These are phyloP conservation scores for Phaeomoniella chlamydospora DNA, from an alignment of 2,329 filamentous ascomycete genomes.

Conservation along the genomic window DNA sequence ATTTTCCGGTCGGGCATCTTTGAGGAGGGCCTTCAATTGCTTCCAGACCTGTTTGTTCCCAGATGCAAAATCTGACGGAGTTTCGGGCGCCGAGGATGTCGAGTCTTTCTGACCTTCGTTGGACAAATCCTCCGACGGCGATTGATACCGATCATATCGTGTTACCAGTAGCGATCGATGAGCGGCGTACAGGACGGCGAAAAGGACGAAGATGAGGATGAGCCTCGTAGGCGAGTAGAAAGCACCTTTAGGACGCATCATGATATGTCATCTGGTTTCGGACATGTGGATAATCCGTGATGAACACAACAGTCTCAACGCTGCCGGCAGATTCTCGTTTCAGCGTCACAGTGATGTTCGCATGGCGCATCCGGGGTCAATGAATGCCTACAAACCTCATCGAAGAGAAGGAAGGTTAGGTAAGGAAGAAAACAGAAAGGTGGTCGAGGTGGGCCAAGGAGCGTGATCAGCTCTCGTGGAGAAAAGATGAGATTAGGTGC, in stretches of 20 bases:
- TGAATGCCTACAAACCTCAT: too few species aligned
- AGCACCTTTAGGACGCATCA: not conserved
- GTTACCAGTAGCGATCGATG: not conserved
- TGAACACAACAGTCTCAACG: too few species aligned
- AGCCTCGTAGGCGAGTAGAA: not conserved
- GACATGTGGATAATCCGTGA: too few species aligned
- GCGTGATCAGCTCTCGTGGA: too few species aligned
- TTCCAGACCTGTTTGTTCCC: not conserved
- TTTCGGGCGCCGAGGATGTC: not conserved
- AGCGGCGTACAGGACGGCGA: not conserved
- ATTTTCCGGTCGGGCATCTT: not conserved
- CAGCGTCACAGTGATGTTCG: too few species aligned
- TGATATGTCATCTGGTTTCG: too few species aligned
- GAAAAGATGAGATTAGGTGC: too few species aligned
- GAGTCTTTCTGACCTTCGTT: not conserved
- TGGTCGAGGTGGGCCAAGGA: too few species aligned
- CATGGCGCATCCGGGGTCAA: too few species aligned
- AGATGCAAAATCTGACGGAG: not conserved
- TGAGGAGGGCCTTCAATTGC: not conserved
- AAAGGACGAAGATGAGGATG: not conserved
- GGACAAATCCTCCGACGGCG: not conserved
- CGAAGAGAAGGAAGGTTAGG: too few species aligned
- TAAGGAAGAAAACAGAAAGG: too few species aligned
- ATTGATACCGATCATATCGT: not conserved
- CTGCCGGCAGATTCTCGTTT: too few species aligned